These are phyloP conservation scores for Russula brevipes DNA, from an alignment of 768 basidiomycete genomes.

Conservation along the genomic window DNA sequence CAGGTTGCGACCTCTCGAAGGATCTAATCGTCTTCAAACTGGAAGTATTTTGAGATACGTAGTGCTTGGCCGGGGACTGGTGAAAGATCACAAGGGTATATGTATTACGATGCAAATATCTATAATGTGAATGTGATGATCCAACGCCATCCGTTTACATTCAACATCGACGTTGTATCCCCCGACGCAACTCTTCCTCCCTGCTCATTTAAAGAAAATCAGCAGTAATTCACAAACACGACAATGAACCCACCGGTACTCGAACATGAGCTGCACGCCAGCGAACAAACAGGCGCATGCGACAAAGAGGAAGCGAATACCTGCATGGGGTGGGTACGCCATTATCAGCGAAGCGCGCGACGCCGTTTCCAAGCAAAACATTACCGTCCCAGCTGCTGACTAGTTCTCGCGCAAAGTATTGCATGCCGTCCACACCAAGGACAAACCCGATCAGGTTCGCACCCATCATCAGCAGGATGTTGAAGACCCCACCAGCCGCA, in stretches of 20 bases:
- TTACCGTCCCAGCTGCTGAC: constrained; percentile 62
- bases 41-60: neutral
- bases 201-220: constrained; percentile 16
- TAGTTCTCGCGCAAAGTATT: constrained; percentile 59
- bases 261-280: constrained; percentile 89
- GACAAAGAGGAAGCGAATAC: constrained; percentile 56
- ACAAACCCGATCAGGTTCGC: constrained; percentile 97
- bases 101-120: neutral
- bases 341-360: neutral
- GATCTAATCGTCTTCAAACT: no score
- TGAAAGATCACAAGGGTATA: neutral
- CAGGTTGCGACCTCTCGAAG: no score
- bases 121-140: neutral
- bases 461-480: constrained; percentile 82
- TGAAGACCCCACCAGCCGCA: constrained; percentile 76
- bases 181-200: constrained; percentile 32
- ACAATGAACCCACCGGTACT: constrained; percentile 67
- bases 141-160: neutral
- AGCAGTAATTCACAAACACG: neutral
- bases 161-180: constrained; percentile 23
- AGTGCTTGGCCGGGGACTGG: no score
- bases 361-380: neutral
- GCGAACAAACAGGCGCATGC: constrained; percentile 68
- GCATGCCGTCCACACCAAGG: constrained; percentile 75
- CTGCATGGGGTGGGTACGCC: constrained; percentile 36